Evolutionary conservation across 2,329 filamentous ascomycete species (phyloP), one percentile per base, ranked within the genome.

Genomic region (Neurospora sp.): DNA sequence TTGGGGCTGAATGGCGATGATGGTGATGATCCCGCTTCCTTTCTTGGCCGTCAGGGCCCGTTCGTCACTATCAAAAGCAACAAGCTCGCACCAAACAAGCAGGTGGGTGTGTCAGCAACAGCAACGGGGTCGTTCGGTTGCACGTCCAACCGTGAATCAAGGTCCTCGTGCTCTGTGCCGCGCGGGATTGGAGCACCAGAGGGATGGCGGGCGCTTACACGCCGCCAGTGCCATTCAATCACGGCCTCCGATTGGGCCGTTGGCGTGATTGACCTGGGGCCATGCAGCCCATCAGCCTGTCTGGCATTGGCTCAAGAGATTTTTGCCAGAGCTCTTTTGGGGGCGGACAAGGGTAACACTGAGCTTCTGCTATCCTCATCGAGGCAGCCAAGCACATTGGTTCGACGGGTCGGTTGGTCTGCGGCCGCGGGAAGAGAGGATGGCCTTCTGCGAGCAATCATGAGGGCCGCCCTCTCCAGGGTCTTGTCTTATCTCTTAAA

Each of bases 141-240:
- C 46, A 52, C 46, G 10, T 58, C 23, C 46, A 33, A 33, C 52
- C 23, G 23, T 33, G 52, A 39, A 36, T n/a, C 66, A 40, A 40
- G 66, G 66, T 38, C 46, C 33, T 58, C 23, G 46, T 62, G 52
- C 52, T 62, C 52, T 19, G 52, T 58, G 23, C 52, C 52, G 52
- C 52, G 52, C 72, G 70, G 40, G 73, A 73, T 72, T 75, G 73
- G 74, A 40, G 70, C 68, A 71, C 52, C n/a, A 46, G 23, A 42
- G 58, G 23, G n/a, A 66, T 28, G 36, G 67, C 69, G 72, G 74
- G 76, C 76, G 76, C 76, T 76, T 77, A 77, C 71, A 73, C 71
- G 69, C 69, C 70, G 73, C 70, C 66, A 62, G 52, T 33, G 52
- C 52, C 23, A 62, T 62, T 62, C 52, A 62, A 62, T 8, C 23